Conservation (phyloP, 2,329 filamentous ascomycete species). For the Elsinoe necatrix region DNA sequence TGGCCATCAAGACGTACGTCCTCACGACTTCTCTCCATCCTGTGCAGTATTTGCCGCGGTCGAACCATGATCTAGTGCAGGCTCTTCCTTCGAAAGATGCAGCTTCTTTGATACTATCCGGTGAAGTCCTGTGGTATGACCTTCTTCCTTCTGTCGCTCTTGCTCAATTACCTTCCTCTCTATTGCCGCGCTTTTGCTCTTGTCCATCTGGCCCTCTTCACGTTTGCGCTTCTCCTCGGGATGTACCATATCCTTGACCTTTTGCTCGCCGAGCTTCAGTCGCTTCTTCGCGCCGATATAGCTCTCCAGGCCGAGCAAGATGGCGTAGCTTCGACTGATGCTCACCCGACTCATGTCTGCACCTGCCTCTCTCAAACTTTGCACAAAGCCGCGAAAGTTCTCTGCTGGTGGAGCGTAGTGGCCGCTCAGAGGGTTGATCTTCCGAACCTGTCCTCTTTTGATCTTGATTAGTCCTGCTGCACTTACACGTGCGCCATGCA, state of each 20-base stretch:
- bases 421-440: slow-evolving; percentile 59
- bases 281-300: slow-evolving; percentile 63
- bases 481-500: slow-evolving; percentile 72
- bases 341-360: slow-evolving; percentile 73
- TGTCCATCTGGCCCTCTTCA: slow-evolving; percentile 45
- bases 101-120: slow-evolving; percentile 1
- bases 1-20: not conserved
- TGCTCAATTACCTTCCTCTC: slow-evolving; percentile 46
- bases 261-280: slow-evolving; percentile 49
- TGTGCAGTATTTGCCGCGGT: not conserved
- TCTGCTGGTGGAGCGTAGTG: slow-evolving; percentile 78
- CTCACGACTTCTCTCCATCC: not conserved
- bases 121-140: slow-evolving; percentile 21
- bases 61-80: not conserved
- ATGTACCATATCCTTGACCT: slow-evolving; percentile 51
- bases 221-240: slow-evolving; percentile 49
- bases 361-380: slow-evolving; percentile 59
- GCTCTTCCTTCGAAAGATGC: slow-evolving; percentile 2
- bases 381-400: slow-evolving; percentile 77
- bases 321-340: slow-evolving; percentile 72
- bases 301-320: slow-evolving; percentile 72
- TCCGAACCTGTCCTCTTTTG: slow-evolving; percentile 67
- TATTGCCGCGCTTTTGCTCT: slow-evolving; percentile 52
- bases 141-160: slow-evolving; percentile 39
- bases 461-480: slow-evolving; percentile 81